phyloP scores from a whole-genome alignment of 1,284 basidiomycete genomes.

The Ustilago vetiveriae region DNA sequence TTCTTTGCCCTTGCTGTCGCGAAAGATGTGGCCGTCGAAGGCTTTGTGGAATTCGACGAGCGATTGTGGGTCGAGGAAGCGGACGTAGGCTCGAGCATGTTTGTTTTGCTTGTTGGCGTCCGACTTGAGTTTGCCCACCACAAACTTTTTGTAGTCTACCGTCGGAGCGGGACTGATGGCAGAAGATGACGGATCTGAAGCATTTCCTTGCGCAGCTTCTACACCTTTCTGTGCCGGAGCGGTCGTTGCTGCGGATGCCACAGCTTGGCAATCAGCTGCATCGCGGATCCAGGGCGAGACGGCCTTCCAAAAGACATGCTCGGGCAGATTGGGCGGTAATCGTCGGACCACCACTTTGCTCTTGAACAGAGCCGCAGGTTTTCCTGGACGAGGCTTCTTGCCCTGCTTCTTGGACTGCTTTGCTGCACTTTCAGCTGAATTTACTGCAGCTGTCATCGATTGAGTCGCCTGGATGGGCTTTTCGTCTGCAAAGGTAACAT shows the following conservation, averaged over 20 bases:
- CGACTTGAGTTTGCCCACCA: slow-evolving; percentile 55
- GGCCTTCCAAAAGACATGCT: slow-evolving; percentile 90
- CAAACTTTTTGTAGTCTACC: slow-evolving; percentile 51
- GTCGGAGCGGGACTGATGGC: slow-evolving; percentile 14
- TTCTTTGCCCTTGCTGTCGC: slow-evolving; percentile 89
- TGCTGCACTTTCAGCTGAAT: too few species aligned
- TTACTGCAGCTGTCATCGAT: too few species aligned
- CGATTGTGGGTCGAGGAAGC: slow-evolving; percentile 79
- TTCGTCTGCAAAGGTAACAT: background rate
- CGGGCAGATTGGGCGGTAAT: slow-evolving; percentile 89
- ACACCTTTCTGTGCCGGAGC: background rate
- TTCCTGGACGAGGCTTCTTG: slow-evolving; percentile 11
- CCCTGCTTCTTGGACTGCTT: slow-evolving; percentile 45
- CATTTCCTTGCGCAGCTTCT: background rate
- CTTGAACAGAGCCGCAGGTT: slow-evolving; percentile 60
- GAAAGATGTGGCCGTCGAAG: slow-evolving; percentile 91
- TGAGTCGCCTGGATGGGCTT: too few species aligned
- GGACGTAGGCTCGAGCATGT: slow-evolving; percentile 86
- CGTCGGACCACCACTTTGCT: slow-evolving; percentile 89
- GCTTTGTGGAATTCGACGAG: slow-evolving; percentile 81
- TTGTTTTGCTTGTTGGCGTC: slow-evolving; percentile 48
- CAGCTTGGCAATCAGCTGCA: slow-evolving; percentile 71
- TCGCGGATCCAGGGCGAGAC: slow-evolving; percentile 80
- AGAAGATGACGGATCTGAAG: background rate
- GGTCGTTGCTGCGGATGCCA: slow-evolving; percentile 50